Conservation (phyloP, 352 stramenopile species). For the Aphanomyces stellatus region DNA sequence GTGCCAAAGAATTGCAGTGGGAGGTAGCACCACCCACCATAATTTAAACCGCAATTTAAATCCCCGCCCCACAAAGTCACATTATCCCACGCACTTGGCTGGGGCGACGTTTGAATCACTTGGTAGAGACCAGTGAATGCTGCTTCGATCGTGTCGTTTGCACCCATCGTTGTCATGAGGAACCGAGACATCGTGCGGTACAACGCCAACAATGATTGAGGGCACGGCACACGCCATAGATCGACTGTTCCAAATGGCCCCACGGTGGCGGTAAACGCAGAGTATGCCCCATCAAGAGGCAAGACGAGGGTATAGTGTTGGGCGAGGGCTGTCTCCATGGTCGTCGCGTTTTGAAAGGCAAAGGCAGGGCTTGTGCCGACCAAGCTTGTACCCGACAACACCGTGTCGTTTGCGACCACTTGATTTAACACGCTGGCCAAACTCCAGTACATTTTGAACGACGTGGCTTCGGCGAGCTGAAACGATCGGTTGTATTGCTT, state of each 20-base stretch:
- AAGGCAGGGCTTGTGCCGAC: not conserved
- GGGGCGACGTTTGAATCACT: not conserved
- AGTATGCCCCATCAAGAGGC: not conserved
- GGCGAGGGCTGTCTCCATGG: not conserved
- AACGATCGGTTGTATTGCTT: not conserved
- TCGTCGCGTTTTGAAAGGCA: not conserved
- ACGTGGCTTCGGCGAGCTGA: not conserved
- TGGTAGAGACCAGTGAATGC: not conserved
- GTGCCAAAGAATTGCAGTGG: not conserved
- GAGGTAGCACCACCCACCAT: not conserved
- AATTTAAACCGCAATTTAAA: not conserved
- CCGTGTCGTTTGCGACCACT: not conserved
- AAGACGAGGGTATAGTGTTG: not conserved
- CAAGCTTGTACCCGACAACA: not conserved
- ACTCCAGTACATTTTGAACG: constrained; percentile 10
- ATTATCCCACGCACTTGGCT: not conserved
- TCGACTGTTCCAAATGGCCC: constrained; percentile 4
- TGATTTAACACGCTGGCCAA: constrained; percentile 1
- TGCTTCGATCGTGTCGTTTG: not conserved
- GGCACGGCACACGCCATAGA: not conserved
- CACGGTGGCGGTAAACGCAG: not conserved
- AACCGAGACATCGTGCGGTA: not conserved
- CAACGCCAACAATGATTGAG: not conserved
- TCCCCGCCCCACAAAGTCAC: not conserved
- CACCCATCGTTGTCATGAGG: not conserved